Percentiles rank a stretch among this genome's conserved stretches.
Conservation (phyloP, 164 flowering plant species). For the Magnolia officinalis region DNA sequence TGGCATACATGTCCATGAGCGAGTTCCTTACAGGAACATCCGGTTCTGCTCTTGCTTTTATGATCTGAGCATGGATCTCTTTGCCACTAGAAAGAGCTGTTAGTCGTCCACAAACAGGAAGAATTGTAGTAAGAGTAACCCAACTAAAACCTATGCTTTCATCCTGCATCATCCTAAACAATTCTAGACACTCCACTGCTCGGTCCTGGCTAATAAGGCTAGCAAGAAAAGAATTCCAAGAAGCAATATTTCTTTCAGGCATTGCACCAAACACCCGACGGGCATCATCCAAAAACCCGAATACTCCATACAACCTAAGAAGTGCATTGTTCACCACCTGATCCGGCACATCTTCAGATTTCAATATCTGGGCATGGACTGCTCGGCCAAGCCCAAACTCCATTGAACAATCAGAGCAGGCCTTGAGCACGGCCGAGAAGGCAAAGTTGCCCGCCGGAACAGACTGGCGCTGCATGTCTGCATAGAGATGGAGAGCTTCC, state of each 20-base stretch:
- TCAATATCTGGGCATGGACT: conserved; percentile 39
- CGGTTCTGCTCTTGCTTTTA: conserved; percentile 31
- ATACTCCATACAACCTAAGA: conserved; percentile 25
- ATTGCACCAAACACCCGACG: conserved; percentile 34
- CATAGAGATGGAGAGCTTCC: conserved; percentile 30
- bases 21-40: conserved; percentile 33
- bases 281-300: conserved; percentile 29
- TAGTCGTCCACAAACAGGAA: conserved; percentile 26
- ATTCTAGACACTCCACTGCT: conserved; percentile 25
- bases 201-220: conserved; percentile 18
- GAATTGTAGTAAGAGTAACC: conserved; percentile 34
- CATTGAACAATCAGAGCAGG: conserved; percentile 15
- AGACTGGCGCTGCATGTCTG: conserved; percentile 19
- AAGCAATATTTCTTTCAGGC: conserved; percentile 37
- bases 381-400: conserved; percentile 27
- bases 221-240: conserved; percentile 38
- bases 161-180: conserved; percentile 29
- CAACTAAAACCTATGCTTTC: conserved; percentile 36
- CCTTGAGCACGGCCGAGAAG: conserved; percentile 38
- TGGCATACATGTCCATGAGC: conserved; percentile 43
- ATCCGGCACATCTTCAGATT: conserved; percentile 28
- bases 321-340: conserved; percentile 46
- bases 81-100: conserved; percentile 30
- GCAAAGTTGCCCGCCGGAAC: conserved; percentile 17
- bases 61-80: conserved; percentile 39